Evolutionary conservation across 106 monocot species (phyloP), one percentile per base, ranked within the genome.

Genomic region (Dendrobium huoshanense): DNA sequence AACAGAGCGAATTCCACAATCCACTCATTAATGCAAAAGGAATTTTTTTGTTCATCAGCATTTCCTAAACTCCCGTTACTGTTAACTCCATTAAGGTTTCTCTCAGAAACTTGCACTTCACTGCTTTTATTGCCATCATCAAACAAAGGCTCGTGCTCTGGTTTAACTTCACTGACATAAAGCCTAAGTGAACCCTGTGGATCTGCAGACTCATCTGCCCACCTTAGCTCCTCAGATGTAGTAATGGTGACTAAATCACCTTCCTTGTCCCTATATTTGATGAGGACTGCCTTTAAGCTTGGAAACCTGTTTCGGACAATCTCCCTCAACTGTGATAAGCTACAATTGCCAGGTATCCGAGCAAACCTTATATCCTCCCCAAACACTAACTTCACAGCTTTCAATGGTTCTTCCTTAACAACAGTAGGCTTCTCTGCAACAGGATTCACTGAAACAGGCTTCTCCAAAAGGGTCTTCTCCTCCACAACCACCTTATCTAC

Each of bases 211-310:
- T 91, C 91, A 80, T 89, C 87, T 16, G 92, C 94, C 92, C 90
- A 95, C 72, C 81, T 91, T 7, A 98, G 81, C 51, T 98, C 98
- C 85, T 98, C 94, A 13, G 83, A 54, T 33, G 90, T 88, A 59
- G 91, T 95, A 72, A 98, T 98, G 9, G 98, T 98, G 48, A 98
- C 89, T 78, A 98, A 83, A 77, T 98, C 98, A 9, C 98, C 98
- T 44, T 98, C 98, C 72, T 81, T 88, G 75, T 98, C 98, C 78
- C 87, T 95, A 80, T 91, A 98, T 65, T 98, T 98, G 17, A 95
- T 79, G 51, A 98, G 92, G 7, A 92, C 77, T 6, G 92, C 83
- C 77, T 91, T 91, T 55, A 87, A 85, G 64, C 82, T 84, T 29
- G 98, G 94, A 80, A 91, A 98, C 77, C 89, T 72, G 22, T 82